Conservation (phyloP, 192 early-diverging fungal species). For the Mortierella alpina region DNA sequence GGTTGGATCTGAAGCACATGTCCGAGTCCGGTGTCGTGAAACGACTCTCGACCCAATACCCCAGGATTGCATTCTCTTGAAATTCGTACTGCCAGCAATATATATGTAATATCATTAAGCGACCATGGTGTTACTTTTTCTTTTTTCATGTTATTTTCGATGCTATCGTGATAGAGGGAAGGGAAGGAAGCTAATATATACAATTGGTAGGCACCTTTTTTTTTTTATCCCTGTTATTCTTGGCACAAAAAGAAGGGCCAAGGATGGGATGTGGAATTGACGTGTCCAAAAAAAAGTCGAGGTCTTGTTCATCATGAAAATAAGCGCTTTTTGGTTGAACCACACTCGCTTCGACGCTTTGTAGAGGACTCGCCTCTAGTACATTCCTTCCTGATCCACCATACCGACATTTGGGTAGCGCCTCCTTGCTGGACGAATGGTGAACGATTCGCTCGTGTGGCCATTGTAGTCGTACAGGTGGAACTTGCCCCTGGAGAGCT, state of each 20-base stretch:
- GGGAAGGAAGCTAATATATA: too few relatives aligned
- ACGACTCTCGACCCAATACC: slow-evolving; percentile 1
- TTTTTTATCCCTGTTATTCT: too few relatives aligned
- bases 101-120: neutral
- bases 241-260: too few relatives aligned
- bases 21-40: slow-evolving; percentile 15
- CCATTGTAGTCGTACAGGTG: slow-evolving; percentile 42
- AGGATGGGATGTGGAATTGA: too few relatives aligned
- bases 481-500: slow-evolving; percentile 27
- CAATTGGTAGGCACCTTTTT: too few relatives aligned
- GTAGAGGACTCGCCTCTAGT: neutral
- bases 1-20: slow-evolving; percentile 10
- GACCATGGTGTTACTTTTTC: neutral
- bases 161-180: too few relatives aligned
- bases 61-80: slow-evolving; percentile 8
- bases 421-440: slow-evolving; percentile 3
- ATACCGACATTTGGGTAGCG: slow-evolving; percentile 11
- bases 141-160: neutral
- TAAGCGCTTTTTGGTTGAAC: too few relatives aligned
- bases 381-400: neutral
- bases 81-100: neutral
- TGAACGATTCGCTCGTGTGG: slow-evolving; percentile 23
- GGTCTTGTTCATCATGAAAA: too few relatives aligned
- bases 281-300: too few relatives aligned
- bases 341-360: neutral